These are phyloP conservation scores for Westerdykella ornata DNA, from an alignment of 2,329 filamentous ascomycete genomes.

Conservation along the genomic window DNA sequence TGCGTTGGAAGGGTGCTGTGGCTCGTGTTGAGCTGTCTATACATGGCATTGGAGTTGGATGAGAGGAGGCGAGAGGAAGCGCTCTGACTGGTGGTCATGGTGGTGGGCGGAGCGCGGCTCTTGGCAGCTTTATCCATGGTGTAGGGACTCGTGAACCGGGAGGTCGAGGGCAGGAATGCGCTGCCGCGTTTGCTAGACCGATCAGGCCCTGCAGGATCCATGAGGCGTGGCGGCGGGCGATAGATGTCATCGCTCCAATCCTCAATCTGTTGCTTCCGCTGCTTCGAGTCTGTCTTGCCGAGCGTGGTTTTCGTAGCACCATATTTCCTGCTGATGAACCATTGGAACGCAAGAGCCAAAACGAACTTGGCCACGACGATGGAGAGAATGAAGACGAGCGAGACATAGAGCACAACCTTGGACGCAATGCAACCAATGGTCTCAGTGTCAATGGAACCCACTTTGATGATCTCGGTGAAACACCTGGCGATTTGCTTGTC, in stretches of 20 bases:
- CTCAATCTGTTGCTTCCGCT: slow-evolving; percentile 88
- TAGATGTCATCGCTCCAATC: slow-evolving; percentile 99
- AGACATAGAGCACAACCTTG: slow-evolving; percentile 92
- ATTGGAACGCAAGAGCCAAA: slow-evolving; percentile 88
- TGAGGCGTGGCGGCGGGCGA: slow-evolving; percentile 73
- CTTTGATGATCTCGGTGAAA: slow-evolving; percentile 88
- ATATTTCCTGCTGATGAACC: slow-evolving; percentile 86
- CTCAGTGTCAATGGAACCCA: slow-evolving; percentile 91
- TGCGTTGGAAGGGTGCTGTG: slow-evolving; percentile 49
- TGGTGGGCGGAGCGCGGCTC: slow-evolving; percentile 62
- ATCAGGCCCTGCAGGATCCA: slow-evolving; percentile 64
- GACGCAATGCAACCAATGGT: slow-evolving; percentile 96
- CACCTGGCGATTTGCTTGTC: slow-evolving; percentile 83
- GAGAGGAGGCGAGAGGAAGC: slow-evolving; percentile 66
- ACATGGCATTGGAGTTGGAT: slow-evolving; percentile 60
- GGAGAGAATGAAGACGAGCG: slow-evolving; percentile 81
- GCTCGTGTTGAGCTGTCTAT: slow-evolving; percentile 55
- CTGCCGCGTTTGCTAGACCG: slow-evolving; percentile 73
- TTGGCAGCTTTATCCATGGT: slow-evolving; percentile 58
- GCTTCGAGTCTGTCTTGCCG: slow-evolving; percentile 64
- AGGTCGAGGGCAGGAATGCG: slow-evolving; percentile 83
- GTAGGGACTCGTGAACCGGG: slow-evolving; percentile 87
- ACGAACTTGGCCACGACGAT: slow-evolving; percentile 81
- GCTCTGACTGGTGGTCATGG: slow-evolving; percentile 87
- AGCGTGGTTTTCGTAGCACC: slow-evolving; percentile 81